Evolutionary conservation across 768 basidiomycete genomes (phyloP).

Genomic region (Rhizopogon vesiculosus): DNA sequence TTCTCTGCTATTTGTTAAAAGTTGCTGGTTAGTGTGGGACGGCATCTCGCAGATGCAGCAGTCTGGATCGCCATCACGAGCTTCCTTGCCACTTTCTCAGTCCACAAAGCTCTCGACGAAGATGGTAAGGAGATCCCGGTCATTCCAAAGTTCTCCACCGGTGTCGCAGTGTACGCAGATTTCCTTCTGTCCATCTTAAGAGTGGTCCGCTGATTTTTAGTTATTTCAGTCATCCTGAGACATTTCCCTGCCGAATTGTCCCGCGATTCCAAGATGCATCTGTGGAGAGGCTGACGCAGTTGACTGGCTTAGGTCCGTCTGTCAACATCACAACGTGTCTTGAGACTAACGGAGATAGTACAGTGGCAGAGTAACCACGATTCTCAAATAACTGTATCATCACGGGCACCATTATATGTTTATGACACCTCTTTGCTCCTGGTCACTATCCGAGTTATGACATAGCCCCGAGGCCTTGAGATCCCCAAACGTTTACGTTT

Average conservation of each 20-base stretch:
- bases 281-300: no score
- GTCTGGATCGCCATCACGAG: not conserved
- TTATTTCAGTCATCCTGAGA: constrained; percentile 6
- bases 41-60: not conserved
- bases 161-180: not conserved
- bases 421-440: no score
- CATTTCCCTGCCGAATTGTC: constrained; percentile 13
- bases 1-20: not conserved
- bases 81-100: not conserved
- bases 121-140: not conserved
- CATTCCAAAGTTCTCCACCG: constrained; percentile 4
- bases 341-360: no score
- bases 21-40: not conserved
- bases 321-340: no score
- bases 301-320: no score
- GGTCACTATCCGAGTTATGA: no score
- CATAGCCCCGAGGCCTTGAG: no score
- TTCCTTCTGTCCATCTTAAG: not conserved
- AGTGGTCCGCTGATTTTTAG: no score
- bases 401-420: no score
- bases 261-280: not conserved
- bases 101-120: not conserved
- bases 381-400: no score
- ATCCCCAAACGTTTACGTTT: no score
- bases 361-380: no score